Evolutionary conservation across 208 protist species (phyloP).

Genomic region (Porcisia hertigi): DNA sequence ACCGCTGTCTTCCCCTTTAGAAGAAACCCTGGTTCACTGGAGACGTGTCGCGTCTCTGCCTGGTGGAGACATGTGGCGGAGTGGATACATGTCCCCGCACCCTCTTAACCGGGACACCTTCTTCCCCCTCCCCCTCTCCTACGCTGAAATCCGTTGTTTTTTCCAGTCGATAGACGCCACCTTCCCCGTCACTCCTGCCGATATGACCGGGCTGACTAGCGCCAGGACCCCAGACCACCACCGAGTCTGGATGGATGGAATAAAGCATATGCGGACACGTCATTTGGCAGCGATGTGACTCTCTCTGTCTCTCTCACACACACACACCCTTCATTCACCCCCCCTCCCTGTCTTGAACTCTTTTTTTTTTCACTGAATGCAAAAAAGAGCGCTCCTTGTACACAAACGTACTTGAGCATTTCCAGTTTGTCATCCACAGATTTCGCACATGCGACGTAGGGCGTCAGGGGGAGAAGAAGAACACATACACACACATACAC

Average conservation of each 20-base stretch:
- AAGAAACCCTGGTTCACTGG: not conserved
- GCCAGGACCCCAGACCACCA: not conserved
- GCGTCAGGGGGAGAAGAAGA: too few species aligned
- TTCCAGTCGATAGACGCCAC: not conserved
- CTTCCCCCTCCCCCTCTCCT: not conserved
- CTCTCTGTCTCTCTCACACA: not conserved
- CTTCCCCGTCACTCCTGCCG: not conserved
- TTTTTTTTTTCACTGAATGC: not conserved
- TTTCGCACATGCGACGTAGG: too few species aligned
- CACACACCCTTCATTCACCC: not conserved
- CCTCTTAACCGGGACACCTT: not conserved
- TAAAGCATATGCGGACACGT: not conserved
- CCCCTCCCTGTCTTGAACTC: too few species aligned
- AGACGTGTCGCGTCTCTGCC: not conserved
- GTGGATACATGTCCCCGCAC: not conserved
- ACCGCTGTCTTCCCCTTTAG: not conserved
- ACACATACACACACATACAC: not conserved
- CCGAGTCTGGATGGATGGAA: too few species aligned
- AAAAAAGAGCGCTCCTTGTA: too few species aligned
- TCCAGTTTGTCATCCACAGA: too few species aligned
- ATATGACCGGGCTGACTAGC: not conserved
- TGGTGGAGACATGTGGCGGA: not conserved
- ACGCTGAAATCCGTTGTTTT: too few species aligned
- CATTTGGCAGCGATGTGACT: not conserved
- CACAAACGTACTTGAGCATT: too few species aligned